phyloP scores from a whole-genome alignment of 2,329 filamentous ascomycete species.

The Tothia fuscella region DNA sequence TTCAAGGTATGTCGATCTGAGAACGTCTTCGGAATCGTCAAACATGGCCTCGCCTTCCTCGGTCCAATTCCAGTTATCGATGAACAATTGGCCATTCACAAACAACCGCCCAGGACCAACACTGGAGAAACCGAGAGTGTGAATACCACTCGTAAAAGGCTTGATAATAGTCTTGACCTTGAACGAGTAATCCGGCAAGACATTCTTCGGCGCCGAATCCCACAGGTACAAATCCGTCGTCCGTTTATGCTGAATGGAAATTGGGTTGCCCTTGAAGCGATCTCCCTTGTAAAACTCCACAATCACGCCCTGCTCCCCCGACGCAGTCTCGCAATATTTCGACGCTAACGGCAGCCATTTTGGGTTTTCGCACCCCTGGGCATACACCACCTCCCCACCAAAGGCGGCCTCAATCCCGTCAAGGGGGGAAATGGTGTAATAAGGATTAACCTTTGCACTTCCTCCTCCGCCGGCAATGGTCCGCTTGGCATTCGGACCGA shows the following conservation, averaged over 20 bases:
- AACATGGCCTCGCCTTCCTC: conserved; percentile 62
- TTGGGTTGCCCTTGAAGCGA: conserved; percentile 46
- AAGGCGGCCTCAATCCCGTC: conserved; percentile 48
- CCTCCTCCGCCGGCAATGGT: conserved; percentile 57
- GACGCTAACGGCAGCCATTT: conserved; percentile 55
- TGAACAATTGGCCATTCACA: conserved; percentile 45
- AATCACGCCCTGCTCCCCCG: conserved; percentile 47
- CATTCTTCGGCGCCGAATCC: conserved; percentile 53
- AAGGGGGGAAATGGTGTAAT: conserved; percentile 53
- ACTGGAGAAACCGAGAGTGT: conserved; percentile 56
- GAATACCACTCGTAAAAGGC: conserved; percentile 46
- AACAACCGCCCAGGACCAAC: conserved; percentile 53
- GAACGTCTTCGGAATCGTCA: conserved; percentile 52
- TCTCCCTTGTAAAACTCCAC: conserved; percentile 56
- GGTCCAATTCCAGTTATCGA: conserved; percentile 59
- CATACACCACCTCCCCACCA: conserved; percentile 45
- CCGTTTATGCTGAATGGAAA: conserved; percentile 45
- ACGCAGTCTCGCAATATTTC: conserved; percentile 43
- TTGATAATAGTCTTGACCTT: conserved; percentile 49
- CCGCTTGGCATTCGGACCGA: conserved; percentile 55
- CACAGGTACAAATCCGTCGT: conserved; percentile 59
- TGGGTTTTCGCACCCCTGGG: conserved; percentile 50
- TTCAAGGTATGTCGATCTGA: conserved; percentile 48
- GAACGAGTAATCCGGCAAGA: conserved; percentile 53
- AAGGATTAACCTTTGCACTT: conserved; percentile 56